Evolutionary conservation across 2,329 filamentous ascomycete species (phyloP), one percentile per base, ranked within the genome.

Genomic region (Diaporthe sp.): DNA sequence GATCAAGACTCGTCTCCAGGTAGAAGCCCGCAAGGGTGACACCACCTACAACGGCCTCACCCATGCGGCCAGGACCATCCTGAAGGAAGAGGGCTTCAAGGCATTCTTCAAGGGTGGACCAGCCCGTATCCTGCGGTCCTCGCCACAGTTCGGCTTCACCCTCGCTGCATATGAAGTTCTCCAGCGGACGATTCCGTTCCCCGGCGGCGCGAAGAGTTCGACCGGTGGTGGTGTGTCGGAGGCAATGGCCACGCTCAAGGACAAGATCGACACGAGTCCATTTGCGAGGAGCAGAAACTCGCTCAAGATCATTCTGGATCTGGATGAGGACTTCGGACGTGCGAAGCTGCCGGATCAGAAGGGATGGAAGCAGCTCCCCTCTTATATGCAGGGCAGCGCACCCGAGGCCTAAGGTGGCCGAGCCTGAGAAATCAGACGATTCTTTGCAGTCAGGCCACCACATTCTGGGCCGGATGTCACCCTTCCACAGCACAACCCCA

Each of bases 61-160:
- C 72, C 95, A 99, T 85, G 94, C 93, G 71, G 97, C 97, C 50
- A 85, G 85, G 79, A 97, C 94, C 19, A 94, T 99, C 79, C 93
- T 89, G 86, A 92, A 92, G 83, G 94, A 98, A 83, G 97, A 99
- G 85, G 97, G 97, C 15, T 96, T 98, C 90, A 91, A 90, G 77
- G 97, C 97, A 35, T 99, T 99, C 89, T 99, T 98, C 92, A 98
- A 98, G 88, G 97, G 97, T 78, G 97, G 97, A 1, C 96, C 96
- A 1, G 97, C 97, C 12, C 94, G 97, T 87, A 97, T 99, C 81
- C 85, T 98, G 82, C 93, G 97, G 80, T 98, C 95, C 0, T 98
- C 95, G 17, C 97, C 97, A 22, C 97, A 99, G 82, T 99, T 99
- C 83, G 97, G 97, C 77, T 98, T 98, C 88, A 99, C 97, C 0